phyloP scores from a whole-genome alignment of 441 rosid genomes.

The Corymbia calophylla region DNA sequence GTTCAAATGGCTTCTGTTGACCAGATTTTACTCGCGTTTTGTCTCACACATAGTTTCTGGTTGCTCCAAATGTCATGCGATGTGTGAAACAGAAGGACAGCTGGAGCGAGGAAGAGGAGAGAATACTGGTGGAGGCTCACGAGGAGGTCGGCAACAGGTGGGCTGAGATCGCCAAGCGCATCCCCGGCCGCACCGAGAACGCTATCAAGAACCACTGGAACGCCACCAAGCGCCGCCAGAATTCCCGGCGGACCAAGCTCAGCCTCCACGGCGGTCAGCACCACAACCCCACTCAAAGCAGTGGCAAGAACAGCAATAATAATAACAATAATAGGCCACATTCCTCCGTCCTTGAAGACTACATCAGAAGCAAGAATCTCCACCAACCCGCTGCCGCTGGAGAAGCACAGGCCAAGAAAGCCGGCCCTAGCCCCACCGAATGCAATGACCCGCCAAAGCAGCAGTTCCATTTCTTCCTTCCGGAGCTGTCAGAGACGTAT shows the following conservation, averaged over 20 bases:
- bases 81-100: constrained; percentile 53
- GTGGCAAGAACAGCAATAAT: not conserved
- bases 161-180: constrained; percentile 83
- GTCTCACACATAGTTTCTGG: not conserved
- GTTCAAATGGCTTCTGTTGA: not conserved
- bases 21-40: not conserved
- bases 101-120: constrained; percentile 91
- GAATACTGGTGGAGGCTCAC: constrained; percentile 55
- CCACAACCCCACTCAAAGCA: not conserved
- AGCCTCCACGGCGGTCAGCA: not conserved
- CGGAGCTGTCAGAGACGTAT: constrained; percentile 24
- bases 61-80: not conserved
- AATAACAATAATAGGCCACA: constrained; percentile 25
- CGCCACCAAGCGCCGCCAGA: constrained; percentile 76
- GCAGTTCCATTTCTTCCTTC: constrained; percentile 11
- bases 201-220: constrained; percentile 93
- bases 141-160: constrained; percentile 65
- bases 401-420: not conserved
- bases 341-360: constrained; percentile 77
- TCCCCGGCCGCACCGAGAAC: constrained; percentile 83
- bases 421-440: not conserved
- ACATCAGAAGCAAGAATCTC: constrained; percentile 46
- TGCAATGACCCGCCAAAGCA: constrained; percentile 22
- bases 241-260: constrained; percentile 42
- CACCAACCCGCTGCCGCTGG: not conserved